phyloP scores from a whole-genome alignment of 306 rosid species.

The Pyrus betulifolia region DNA sequence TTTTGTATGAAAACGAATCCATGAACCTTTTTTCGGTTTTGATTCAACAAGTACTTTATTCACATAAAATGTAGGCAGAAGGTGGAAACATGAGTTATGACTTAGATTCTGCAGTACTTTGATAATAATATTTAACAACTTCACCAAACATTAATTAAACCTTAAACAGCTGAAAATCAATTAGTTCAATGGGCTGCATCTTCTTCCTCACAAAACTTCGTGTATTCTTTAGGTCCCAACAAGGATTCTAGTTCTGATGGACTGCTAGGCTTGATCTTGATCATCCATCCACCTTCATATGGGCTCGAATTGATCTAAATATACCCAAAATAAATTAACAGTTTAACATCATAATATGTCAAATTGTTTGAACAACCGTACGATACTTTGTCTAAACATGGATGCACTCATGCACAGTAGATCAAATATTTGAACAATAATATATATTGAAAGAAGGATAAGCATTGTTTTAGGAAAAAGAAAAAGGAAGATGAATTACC shows the following conservation, averaged over 20 bases:
- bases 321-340: background rate
- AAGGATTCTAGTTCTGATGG: constrained; percentile 59
- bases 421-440: background rate
- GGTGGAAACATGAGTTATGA: background rate
- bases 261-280: constrained; percentile 73
- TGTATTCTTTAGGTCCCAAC: constrained; percentile 70
- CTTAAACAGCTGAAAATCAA: constrained; percentile 21
- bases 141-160: constrained; percentile 14
- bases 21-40: background rate
- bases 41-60: background rate
- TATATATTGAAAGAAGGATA: background rate
- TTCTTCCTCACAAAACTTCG: constrained; percentile 79
- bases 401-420: background rate
- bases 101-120: constrained; percentile 7
- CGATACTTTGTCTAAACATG: background rate
- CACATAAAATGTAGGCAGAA: background rate
- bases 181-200: constrained; percentile 59
- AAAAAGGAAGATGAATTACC: constrained; percentile 36
- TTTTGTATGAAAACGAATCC: background rate
- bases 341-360: background rate
- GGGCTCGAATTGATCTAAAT: constrained; percentile 63
- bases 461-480: background rate
- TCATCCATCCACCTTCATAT: constrained; percentile 94
- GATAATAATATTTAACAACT: constrained; percentile 15
- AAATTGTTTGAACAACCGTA: background rate